phyloP scores from a whole-genome alignment of 352 stramenopile species.

The Phytopythium kandeliae region DNA sequence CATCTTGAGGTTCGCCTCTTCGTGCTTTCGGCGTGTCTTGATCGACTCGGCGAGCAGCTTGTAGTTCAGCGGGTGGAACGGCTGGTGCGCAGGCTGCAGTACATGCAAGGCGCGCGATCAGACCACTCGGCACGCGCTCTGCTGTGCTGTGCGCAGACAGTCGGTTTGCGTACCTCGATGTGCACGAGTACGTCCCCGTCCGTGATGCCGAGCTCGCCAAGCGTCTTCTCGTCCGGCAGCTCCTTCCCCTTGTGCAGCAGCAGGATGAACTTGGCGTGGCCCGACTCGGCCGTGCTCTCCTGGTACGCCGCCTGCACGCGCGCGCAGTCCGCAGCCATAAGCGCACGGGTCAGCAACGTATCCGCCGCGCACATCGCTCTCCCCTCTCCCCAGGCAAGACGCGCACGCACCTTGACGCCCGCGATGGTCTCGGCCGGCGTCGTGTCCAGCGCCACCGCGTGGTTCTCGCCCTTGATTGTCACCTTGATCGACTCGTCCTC shows the following conservation, averaged over 20 bases:
- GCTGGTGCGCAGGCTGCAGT: conserved; percentile 62
- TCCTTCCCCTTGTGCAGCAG: conserved; percentile 86
- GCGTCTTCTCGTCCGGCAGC: conserved; percentile 81
- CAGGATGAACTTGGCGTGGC: conserved; percentile 72
- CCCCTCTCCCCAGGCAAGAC: background rate
- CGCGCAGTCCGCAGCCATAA: background rate
- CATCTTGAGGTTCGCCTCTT: conserved; percentile 81
- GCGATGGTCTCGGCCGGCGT: conserved; percentile 66
- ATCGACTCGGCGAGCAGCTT: conserved; percentile 75
- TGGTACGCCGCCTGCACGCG: conserved; percentile 55
- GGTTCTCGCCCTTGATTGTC: conserved; percentile 75
- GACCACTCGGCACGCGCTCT: too few species aligned
- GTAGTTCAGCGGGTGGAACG: conserved; percentile 87
- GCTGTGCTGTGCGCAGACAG: too few species aligned
- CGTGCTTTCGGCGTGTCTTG: conserved; percentile 67
- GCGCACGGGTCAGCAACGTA: too few species aligned
- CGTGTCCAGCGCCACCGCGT: conserved; percentile 65
- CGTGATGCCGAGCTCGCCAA: conserved; percentile 67
- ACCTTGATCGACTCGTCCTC: conserved; percentile 55
- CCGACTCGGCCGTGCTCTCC: conserved; percentile 57
- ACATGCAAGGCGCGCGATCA: too few species aligned
- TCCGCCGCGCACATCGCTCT: too few species aligned
- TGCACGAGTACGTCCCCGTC: conserved; percentile 80
- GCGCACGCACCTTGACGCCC: conserved; percentile 51
- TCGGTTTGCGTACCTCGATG: conserved; percentile 71